Conservation (phyloP, 441 rosid genomes). For the Francoa sonchifolia region DNA sequence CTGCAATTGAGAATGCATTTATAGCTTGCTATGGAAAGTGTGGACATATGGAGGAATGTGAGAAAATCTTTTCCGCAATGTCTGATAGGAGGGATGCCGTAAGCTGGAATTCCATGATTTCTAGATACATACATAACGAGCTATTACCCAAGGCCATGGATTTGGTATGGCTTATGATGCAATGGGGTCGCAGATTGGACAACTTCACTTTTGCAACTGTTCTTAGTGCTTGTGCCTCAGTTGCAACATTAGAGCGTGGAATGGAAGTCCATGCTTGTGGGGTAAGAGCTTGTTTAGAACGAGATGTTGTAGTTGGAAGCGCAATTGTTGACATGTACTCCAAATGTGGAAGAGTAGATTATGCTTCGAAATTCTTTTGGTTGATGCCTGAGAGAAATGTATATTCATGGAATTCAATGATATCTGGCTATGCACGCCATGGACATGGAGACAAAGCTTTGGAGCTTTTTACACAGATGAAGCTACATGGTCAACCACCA, state of each 20-base stretch:
- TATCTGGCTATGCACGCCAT: conserved; percentile 53
- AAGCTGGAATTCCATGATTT: conserved; percentile 85
- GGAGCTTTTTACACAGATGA: conserved; percentile 55
- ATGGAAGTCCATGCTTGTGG: conserved; percentile 88
- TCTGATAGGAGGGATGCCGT: conserved; percentile 62
- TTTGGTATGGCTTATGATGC: conserved; percentile 68
- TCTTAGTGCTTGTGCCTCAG: conserved; percentile 88
- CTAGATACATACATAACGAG: conserved; percentile 72
- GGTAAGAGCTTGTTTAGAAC: conserved; percentile 56
- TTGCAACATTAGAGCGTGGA: conserved; percentile 79
- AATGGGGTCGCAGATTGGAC: conserved; percentile 58
- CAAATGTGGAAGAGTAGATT: conserved; percentile 40
- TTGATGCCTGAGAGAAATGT: conserved; percentile 38
- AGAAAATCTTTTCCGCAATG: conserved; percentile 69
- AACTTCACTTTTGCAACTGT: conserved; percentile 74
- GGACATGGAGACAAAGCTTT: conserved; percentile 75
- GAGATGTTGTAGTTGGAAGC: conserved; percentile 84
- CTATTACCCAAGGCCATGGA: conserved; percentile 59
- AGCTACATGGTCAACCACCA: conserved; percentile 48
- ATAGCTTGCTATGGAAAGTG: conserved; percentile 77
- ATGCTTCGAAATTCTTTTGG: conserved; percentile 39
- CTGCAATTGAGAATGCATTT: conserved; percentile 65
- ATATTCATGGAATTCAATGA: conserved; percentile 53
- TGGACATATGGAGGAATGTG: conserved; percentile 56
- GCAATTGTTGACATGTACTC: conserved; percentile 69